Conservation (phyloP, 2,329 filamentous ascomycete genomes). For the Epichloe sylvatica region DNA sequence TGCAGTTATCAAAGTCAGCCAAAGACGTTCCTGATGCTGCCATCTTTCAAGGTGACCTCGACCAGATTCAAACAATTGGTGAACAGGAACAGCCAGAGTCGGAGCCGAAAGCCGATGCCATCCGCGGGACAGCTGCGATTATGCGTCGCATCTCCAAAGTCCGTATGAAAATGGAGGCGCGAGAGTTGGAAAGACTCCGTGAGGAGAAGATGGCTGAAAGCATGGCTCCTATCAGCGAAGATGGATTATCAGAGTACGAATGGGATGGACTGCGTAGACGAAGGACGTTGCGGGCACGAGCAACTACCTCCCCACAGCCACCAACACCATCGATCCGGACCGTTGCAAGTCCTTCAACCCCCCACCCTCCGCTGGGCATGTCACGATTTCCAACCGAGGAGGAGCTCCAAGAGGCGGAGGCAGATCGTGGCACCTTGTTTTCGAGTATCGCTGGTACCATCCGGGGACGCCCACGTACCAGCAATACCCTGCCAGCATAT, state of each 20-base stretch:
- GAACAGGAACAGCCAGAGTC: slow-evolving; percentile 93
- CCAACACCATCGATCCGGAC: slow-evolving; percentile 13
- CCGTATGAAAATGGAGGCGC: slow-evolving; percentile 62
- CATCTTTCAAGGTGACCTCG: slow-evolving; percentile 81
- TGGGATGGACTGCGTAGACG: slow-evolving; percentile 84
- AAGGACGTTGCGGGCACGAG: slow-evolving; percentile 32
- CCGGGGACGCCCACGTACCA: slow-evolving; percentile 20
- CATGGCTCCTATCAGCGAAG: slow-evolving; percentile 63
- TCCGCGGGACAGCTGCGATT: slow-evolving; percentile 80
- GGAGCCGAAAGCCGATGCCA: slow-evolving; percentile 91
- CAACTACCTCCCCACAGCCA: slow-evolving; percentile 13
- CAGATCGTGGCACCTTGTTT: slow-evolving; percentile 35
- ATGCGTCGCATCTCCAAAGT: slow-evolving; percentile 66
- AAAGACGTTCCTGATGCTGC: slow-evolving; percentile 93
- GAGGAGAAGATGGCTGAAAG: slow-evolving; percentile 61
- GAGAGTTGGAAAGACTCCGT: slow-evolving; percentile 64
- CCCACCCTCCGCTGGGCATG: slow-evolving; percentile 54
- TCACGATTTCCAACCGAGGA: slow-evolving; percentile 59
- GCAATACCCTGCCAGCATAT: slow-evolving; percentile 18
- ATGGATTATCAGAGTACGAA: slow-evolving; percentile 56
- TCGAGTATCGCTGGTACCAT: slow-evolving; percentile 45
- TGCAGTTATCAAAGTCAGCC: slow-evolving; percentile 95
- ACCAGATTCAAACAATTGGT: slow-evolving; percentile 89
- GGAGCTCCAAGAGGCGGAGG: slow-evolving; percentile 35
- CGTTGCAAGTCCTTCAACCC: slow-evolving; percentile 11